Percentiles rank a stretch among this genome's conserved stretches.
Conservation (phyloP, 441 rosid genomes). For the Erysimum cheiri region DNA sequence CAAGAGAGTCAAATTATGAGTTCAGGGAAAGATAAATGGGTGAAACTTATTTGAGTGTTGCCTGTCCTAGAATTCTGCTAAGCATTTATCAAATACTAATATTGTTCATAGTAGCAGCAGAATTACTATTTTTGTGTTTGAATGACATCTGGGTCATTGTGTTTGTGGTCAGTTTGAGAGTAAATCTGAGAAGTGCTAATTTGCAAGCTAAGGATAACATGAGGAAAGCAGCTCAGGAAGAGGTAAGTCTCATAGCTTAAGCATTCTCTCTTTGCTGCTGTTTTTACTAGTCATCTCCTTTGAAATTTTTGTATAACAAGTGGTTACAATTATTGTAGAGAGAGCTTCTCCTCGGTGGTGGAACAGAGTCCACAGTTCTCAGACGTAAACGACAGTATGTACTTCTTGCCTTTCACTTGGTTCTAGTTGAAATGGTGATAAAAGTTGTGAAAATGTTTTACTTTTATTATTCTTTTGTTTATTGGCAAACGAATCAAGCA, state of each 20-base stretch:
- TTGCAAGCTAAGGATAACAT: slow-evolving; percentile 88
- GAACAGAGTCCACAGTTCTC: slow-evolving; percentile 89
- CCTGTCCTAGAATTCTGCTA: background rate
- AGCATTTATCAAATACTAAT: slow-evolving; percentile 9
- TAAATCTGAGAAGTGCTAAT: slow-evolving; percentile 81
- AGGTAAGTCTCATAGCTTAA: slow-evolving; percentile 52
- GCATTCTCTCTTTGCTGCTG: slow-evolving; percentile 3
- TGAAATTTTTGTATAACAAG: background rate
- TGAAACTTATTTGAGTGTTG: slow-evolving; percentile 27
- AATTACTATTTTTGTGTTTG: background rate
- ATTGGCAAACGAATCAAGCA: background rate
- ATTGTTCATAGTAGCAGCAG: slow-evolving; percentile 15
- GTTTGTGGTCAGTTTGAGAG: slow-evolving; percentile 61
- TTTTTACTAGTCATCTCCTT: background rate
- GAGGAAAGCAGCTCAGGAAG: slow-evolving; percentile 84
- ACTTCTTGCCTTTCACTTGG: slow-evolving; percentile 1
- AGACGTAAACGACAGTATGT: slow-evolving; percentile 91
- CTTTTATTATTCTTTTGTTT: background rate
- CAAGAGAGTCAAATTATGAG: background rate
- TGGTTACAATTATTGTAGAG: slow-evolving; percentile 58
- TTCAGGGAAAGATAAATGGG: background rate
- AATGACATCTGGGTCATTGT: background rate
- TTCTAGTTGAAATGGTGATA: slow-evolving; percentile 12
- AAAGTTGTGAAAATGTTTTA: background rate
- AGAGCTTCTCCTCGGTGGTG: slow-evolving; percentile 93